Conservation (phyloP, 768 basidiomycete genomes). For the Neoboletus brunneissimus region DNA sequence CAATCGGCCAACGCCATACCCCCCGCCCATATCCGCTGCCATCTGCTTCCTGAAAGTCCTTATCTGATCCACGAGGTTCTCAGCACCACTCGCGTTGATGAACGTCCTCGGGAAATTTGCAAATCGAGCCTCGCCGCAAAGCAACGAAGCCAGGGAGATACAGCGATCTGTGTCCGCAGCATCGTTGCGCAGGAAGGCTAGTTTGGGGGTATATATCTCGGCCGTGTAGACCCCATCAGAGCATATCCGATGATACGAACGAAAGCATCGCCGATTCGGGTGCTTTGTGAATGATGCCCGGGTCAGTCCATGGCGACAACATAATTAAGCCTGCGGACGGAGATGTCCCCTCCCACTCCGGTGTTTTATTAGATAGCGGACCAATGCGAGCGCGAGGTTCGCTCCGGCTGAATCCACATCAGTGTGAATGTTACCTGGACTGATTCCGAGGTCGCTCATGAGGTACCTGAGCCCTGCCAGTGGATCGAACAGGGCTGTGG, state of each 20-base stretch:
- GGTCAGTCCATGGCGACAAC: conserved; percentile 17
- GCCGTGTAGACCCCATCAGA: conserved; percentile 29
- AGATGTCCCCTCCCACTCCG: conserved; percentile 16
- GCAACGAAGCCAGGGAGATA: conserved; percentile 52
- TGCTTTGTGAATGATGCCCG: conserved; percentile 8
- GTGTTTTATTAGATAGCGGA: conserved; percentile 54
- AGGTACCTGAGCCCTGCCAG: conserved; percentile 66
- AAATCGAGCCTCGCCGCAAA: conserved; percentile 34
- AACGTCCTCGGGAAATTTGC: conserved; percentile 35
- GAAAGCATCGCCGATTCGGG: conserved; percentile 13
- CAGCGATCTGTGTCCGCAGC: conserved; percentile 48
- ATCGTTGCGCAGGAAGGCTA: conserved; percentile 40
- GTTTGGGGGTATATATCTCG: conserved; percentile 32
- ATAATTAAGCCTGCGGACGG: conserved; percentile 19
- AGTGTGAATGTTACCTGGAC: conserved; percentile 56
- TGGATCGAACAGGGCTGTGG: conserved; percentile 65
- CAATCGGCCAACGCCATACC: conserved; percentile 19
- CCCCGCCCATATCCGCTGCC: conserved; percentile 33
- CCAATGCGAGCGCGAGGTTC: conserved; percentile 59
- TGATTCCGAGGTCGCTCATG: conserved; percentile 50
- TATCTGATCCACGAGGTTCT: conserved; percentile 38
- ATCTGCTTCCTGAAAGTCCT: conserved; percentile 23
- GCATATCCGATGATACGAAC: conserved; percentile 14
- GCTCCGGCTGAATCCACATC: conserved; percentile 71
- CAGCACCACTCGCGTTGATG: conserved; percentile 30